A percentile compares a stretch with the other conserved stretches of the same genome.
Evolutionary conservation across 2,329 filamentous ascomycete genomes (phyloP).

Genomic region (Cladosporium sp.): DNA sequence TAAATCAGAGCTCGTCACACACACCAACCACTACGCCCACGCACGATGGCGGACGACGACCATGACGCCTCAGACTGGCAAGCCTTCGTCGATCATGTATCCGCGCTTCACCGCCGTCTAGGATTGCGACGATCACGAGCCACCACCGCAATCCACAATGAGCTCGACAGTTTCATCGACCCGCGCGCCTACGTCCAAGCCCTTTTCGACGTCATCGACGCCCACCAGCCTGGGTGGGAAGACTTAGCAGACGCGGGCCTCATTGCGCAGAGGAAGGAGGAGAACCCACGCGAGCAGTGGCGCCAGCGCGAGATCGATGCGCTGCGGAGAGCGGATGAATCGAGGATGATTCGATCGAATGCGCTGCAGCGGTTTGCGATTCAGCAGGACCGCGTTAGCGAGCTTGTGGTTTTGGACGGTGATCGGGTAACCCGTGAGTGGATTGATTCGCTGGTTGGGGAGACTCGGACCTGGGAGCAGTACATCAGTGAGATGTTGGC

Average conservation of each 20-base stretch:
- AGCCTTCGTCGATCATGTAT: background rate
- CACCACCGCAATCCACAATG: too few species aligned
- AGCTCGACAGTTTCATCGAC: background rate
- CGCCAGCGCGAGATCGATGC: background rate
- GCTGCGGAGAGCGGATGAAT: background rate
- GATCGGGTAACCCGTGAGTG: background rate
- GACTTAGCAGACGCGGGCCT: background rate
- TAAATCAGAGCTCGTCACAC: background rate
- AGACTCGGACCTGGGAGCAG: background rate
- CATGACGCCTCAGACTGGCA: background rate
- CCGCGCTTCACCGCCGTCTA: background rate
- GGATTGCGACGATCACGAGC: background rate
- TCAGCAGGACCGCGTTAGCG: background rate
- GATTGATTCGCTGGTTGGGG: background rate
- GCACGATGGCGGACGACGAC: background rate
- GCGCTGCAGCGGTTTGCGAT: background rate
- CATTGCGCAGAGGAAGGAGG: background rate
- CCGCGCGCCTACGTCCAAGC: background rate
- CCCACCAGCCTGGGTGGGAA: background rate
- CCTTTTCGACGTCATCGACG: background rate
- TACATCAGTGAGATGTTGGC: background rate
- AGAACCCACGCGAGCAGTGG: background rate
- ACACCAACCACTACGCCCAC: background rate
- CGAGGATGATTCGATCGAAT: background rate
- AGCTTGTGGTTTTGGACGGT: too few species aligned